phyloP scores from a whole-genome alignment of 495 filamentous ascomycete genomes.

The Aspergillus cristatus region DNA sequence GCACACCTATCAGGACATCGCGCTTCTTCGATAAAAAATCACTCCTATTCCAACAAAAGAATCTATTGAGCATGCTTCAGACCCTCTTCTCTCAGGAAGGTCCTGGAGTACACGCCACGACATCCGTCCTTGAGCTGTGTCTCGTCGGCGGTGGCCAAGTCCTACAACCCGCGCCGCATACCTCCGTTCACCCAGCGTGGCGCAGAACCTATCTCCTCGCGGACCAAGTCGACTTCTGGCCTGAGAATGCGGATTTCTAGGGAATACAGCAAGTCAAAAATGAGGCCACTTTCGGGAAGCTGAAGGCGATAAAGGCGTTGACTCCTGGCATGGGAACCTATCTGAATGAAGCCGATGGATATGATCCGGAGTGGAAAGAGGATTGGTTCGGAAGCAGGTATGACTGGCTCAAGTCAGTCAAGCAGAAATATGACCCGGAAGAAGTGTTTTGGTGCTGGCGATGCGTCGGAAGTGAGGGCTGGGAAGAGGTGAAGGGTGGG shows the following conservation, averaged over 20 bases:
- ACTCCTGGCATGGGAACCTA: conserved; percentile 25
- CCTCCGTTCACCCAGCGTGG: conserved; percentile 27
- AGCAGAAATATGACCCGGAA: conserved; percentile 41
- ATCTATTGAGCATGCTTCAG: conserved; percentile 14
- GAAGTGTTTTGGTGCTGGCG: conserved; percentile 38
- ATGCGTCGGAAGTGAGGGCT: conserved; percentile 42
- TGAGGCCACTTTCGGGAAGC: conserved; percentile 39
- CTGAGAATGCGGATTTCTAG: conserved; percentile 17
- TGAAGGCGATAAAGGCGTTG: conserved; percentile 23
- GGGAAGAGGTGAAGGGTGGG: conserved; percentile 11
- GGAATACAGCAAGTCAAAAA: conserved; percentile 30
- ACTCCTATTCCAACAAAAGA: conserved; percentile 9
- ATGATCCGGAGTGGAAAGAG: conserved; percentile 7
- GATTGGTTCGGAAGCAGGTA: conserved; percentile 18
- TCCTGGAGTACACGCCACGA: conserved; percentile 8
- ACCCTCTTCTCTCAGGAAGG: conserved; percentile 12
- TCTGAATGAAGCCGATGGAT: conserved; percentile 35
- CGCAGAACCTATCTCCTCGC: too few relatives aligned
- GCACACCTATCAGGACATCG: conserved; percentile 18
- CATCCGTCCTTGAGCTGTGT: conserved; percentile 13
- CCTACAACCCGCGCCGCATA: conserved; percentile 9
- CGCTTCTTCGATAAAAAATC: conserved; percentile 21
- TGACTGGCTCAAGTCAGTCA: conserved; percentile 26
- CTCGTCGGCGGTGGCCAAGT: conserved; percentile 31
- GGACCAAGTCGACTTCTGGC: conserved; percentile 21